Evolutionary conservation across 2,329 filamentous ascomycete species (phyloP).

Genomic region (Phoma sp.): DNA sequence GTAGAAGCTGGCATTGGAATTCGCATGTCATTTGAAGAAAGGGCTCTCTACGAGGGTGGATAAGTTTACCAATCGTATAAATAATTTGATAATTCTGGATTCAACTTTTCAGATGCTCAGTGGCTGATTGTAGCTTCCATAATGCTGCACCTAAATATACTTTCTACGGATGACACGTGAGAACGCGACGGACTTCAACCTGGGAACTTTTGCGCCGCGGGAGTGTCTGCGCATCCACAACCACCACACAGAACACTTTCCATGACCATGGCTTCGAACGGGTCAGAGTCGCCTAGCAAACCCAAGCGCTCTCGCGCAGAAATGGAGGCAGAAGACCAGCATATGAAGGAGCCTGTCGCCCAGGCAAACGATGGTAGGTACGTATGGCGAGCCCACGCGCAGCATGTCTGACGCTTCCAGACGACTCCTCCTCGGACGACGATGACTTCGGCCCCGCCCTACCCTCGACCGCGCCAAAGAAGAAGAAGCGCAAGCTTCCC

Average conservation of each 20-base stretch:
- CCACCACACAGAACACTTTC: conserved; percentile 6
- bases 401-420: conserved; percentile 23
- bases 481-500: conserved; percentile 87
- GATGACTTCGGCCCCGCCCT: conserved; percentile 95
- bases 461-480: conserved; percentile 79
- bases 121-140: no score
- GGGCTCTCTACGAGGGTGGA: no score
- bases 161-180: neutral
- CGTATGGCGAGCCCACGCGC: conserved; percentile 10
- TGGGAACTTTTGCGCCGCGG: conserved; percentile 6
- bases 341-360: conserved; percentile 13
- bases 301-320: conserved; percentile 32
- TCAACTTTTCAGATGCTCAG: no score
- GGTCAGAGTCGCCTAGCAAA: conserved; percentile 34
- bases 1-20: no score
- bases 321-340: conserved; percentile 30
- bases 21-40: no score
- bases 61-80: no score
- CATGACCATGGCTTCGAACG: conserved; percentile 18
- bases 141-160: neutral
- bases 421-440: conserved; percentile 69
- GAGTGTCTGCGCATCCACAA: conserved; percentile 5
- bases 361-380: conserved; percentile 23
- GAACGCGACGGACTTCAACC: no score
- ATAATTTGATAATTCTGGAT: no score